phyloP scores from a whole-genome alignment of 2,329 filamentous ascomycete genomes.

The Colletotrichum sojae region DNA sequence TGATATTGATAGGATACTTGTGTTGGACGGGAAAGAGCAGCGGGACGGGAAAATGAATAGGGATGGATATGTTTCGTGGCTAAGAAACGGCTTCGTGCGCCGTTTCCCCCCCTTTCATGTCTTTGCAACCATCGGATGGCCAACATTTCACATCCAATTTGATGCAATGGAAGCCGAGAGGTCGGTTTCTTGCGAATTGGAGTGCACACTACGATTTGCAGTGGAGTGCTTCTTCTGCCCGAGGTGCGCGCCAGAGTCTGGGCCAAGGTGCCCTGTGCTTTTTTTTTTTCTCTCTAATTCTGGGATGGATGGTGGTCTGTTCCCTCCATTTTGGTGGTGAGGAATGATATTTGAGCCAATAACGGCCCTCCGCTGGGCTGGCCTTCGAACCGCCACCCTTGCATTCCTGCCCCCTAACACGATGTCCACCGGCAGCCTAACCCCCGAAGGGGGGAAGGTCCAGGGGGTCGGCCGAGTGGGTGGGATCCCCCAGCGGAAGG shows the following conservation, averaged over 20 bases:
- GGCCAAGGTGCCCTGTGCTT: background rate
- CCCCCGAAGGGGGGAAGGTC: slow-evolving; percentile 8
- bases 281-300: background rate
- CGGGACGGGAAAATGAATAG: background rate
- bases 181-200: too few relatives aligned
- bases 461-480: background rate
- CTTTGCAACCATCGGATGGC: background rate
- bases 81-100: slow-evolving; percentile 15
- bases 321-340: slow-evolving; percentile 5
- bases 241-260: too few relatives aligned
- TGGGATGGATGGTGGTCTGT: slow-evolving; percentile 30
- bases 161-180: background rate
- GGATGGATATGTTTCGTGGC: slow-evolving; percentile 9
- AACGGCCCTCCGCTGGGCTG: slow-evolving; percentile 11
- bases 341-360: slow-evolving; percentile 7
- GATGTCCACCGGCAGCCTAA: background rate
- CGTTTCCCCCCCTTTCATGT: background rate
- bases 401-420: background rate
- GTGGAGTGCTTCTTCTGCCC: too few relatives aligned
- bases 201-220: too few relatives aligned
- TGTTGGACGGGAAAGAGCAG: background rate
- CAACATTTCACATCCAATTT: background rate
- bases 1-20: too few relatives aligned
- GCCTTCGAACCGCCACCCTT: slow-evolving; percentile 11
- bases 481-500: background rate